Evolutionary conservation across 768 basidiomycete species (phyloP).

Genomic region (Lactarius quietus): DNA sequence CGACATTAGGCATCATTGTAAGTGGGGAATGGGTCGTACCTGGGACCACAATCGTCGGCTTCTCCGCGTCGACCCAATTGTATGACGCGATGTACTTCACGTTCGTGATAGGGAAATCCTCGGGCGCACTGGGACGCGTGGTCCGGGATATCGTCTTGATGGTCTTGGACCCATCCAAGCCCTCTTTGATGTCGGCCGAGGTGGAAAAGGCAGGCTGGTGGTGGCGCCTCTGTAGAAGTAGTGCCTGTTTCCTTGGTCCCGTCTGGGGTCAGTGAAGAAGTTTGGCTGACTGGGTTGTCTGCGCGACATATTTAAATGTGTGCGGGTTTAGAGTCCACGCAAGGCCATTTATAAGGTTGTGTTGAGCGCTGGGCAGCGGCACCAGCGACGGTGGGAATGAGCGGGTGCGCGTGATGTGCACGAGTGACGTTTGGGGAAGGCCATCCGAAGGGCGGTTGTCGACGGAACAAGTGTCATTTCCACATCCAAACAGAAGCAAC

Average conservation of each 20-base stretch:
- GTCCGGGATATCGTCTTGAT: constrained; percentile 13
- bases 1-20: not conserved
- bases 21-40: constrained; percentile 23
- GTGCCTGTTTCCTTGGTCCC: constrained; percentile 1
- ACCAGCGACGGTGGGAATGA: not conserved
- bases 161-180: constrained; percentile 3
- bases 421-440: not conserved
- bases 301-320: constrained; percentile 1
- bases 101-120: constrained; percentile 21
- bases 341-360: constrained; percentile 5
- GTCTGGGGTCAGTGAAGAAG: not conserved
- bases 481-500: not conserved
- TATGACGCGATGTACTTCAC: constrained; percentile 33
- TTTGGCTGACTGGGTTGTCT: not conserved
- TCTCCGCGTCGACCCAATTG: constrained; percentile 29
- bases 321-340: not conserved
- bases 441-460: constrained; percentile 1
- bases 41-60: constrained; percentile 34
- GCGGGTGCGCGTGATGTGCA: constrained; percentile 5
- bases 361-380: not conserved
- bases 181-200: constrained; percentile 9
- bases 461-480: not conserved
- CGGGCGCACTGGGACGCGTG: not conserved
- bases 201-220: not conserved
- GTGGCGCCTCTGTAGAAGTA: not conserved